Conservation (phyloP, 2,329 filamentous ascomycete species). For the Verticillium tricorpus region DNA sequence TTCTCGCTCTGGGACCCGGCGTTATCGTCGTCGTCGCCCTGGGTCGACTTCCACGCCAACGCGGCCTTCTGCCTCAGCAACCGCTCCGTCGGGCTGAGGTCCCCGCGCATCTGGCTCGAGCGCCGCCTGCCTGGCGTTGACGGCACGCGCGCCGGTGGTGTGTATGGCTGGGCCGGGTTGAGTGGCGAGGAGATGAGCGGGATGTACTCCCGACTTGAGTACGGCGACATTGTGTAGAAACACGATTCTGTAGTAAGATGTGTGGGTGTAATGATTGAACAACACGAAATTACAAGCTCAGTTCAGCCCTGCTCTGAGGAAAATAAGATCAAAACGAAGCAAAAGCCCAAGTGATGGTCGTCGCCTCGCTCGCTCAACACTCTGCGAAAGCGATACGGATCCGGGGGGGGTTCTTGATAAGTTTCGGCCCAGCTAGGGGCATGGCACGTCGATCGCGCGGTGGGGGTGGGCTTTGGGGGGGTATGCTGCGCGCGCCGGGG, state of each 20-base stretch:
- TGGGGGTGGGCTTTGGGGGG: not conserved
- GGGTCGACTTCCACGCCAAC: slow-evolving; percentile 29
- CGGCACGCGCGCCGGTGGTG: slow-evolving; percentile 9
- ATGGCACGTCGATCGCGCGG: not conserved
- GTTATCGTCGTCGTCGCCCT: not conserved
- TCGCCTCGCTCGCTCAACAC: not conserved
- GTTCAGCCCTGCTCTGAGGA: not conserved
- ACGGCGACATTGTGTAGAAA: slow-evolving; percentile 9
- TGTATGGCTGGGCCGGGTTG: slow-evolving; percentile 15
- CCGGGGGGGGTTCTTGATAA: not conserved
- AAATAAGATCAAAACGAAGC: not conserved
- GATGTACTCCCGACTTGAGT: slow-evolving; percentile 14
- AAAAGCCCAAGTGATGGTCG: not conserved
- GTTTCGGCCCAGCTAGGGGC: not conserved
- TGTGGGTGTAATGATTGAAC: not conserved
- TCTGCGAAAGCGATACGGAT: not conserved
- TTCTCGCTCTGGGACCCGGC: not conserved
- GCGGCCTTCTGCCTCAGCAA: slow-evolving; percentile 38
- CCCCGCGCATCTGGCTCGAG: slow-evolving; percentile 11
- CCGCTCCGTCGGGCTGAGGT: slow-evolving; percentile 33
- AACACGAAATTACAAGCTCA: not conserved
- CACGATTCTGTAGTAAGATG: no score
- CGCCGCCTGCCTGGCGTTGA: slow-evolving; percentile 11
- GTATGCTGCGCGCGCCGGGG: not conserved
- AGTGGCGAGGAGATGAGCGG: slow-evolving; percentile 23